Conservation (phyloP, 139 green algal genomes). For the Chlorella sorokiniana region DNA sequence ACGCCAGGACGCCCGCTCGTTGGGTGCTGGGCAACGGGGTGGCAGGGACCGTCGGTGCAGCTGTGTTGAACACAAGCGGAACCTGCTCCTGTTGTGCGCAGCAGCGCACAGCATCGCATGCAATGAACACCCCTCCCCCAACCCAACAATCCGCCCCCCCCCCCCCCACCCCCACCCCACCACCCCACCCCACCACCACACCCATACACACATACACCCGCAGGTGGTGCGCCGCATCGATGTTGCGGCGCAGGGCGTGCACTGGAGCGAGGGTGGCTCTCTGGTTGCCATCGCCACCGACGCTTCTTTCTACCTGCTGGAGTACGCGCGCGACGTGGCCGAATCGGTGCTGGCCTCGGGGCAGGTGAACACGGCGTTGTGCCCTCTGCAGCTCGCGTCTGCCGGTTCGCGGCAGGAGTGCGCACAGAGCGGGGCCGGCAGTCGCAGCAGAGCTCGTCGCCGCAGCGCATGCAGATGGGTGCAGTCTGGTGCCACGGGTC, state of each 20-base stretch:
- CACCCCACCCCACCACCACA: background rate
- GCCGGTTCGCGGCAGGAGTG: background rate
- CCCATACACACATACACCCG: background rate
- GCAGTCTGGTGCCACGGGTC: too few relatives aligned
- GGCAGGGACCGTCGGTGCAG: too few relatives aligned
- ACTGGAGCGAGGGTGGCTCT: constrained; percentile 90
- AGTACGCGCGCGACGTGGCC: constrained; percentile 72
- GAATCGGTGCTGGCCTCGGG: constrained; percentile 63
- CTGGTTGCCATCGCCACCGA: constrained; percentile 86
- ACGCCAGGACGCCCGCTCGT: too few relatives aligned
- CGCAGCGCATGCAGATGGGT: too few relatives aligned
- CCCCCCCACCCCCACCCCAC: background rate
- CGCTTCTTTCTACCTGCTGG: constrained; percentile 87
- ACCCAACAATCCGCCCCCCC: background rate
- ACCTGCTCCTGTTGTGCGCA: too few relatives aligned
- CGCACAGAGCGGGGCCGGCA: background rate
- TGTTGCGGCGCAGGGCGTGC: constrained; percentile 75
- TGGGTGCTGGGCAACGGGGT: too few relatives aligned
- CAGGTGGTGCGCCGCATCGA: constrained; percentile 91
- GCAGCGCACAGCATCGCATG: too few relatives aligned
- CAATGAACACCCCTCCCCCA: too few relatives aligned
- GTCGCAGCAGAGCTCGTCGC: too few relatives aligned
- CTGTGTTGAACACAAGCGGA: too few relatives aligned
- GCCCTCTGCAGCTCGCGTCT: background rate
- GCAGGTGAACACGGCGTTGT: constrained; percentile 7